Base-by-base conservation (phyloP, 1,139 yeast species). In the Geotrichum siamense region DNA sequence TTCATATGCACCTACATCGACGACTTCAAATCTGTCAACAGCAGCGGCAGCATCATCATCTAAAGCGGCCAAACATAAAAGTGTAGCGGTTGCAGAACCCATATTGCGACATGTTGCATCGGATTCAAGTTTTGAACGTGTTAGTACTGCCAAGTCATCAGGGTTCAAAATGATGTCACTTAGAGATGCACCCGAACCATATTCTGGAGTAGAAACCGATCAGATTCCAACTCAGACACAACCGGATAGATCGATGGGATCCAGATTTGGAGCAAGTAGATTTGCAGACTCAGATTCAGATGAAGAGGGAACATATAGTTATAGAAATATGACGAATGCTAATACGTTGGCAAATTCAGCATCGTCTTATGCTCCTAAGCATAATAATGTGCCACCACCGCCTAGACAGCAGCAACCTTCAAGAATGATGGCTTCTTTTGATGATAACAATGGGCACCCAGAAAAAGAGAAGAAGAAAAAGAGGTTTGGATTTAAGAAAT, bases 261-360 rank as follows among this genome's bases (percentile, higher is more conserved):
- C 33, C 6, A 19, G 30, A 35, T 61, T 61, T 53, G 38, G 21
- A 13, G 48, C 50, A 20, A 62, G 67, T 15, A 57, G 67, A 6
- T 54, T 63, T 39, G 63, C 60, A 12, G 67, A 63, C 44, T 55
- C 61, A 17, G 40, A 37, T 28, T 37, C 40, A 1, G 67, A 63
- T n/a, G 59, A 57, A 30, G 65, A 59, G 22, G 39, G 38, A 9
- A 33, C 27, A 4, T 8, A 9, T 9, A 13, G 27, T 20, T 33
- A 33, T 21, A 19, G 37, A n/a, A 33, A 33, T n/a, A 37, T 37
- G 40, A 37, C 40, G 3, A 15, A 17, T n/a, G 40, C 40, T n/a
- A 37, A 37, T 22, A 37, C 40, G 3, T 26, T 27, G 28, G 40
- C 40, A 20, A 37, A 37, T 12, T 19, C 19, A 16, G 40, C 33